Evolutionary conservation across 805 yeast species (phyloP), one percentile per base, ranked within the genome.

Genomic region (Ogataea parapolymorpha): DNA sequence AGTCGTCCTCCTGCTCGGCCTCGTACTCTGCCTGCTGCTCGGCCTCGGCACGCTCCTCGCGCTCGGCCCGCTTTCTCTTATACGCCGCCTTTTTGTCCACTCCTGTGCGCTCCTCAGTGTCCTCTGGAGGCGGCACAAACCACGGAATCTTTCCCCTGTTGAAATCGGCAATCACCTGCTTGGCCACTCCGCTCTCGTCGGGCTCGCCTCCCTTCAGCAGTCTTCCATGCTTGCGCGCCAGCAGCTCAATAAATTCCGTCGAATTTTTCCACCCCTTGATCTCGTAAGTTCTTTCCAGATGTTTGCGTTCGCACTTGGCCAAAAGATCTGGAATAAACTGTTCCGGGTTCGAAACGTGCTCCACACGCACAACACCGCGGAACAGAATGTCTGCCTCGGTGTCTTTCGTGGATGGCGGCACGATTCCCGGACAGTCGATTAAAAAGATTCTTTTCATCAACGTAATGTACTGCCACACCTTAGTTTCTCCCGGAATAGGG

Each of bases 401-500:
- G 62, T 93, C 99, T 56, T 82, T 88, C 22, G 80, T 62, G 13
- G 95, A 85, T 20, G 99, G 99, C 8, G 99, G 99, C 15, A 91
- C 99, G 59, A 91, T 91, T 67, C 99, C 99, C 2, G 99, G 99
- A 72, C 99, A 93, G 68, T 91, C 99, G 57, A 91, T 93, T 56
- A 91, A 71, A 67, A 90, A 91, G 38, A 91, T 91, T 51, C 91
- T 78, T 73, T 91, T 91, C 97, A 93, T 91, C 55, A 91, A 72
- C 4, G 99, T 90, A 56, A 91, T 90, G 70, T 91, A 91, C 71
- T 91, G 99, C 99, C 99, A 91, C 32, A 91, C 97, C 66, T 91
- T 91, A 26, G 99, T 91, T 63, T 91, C 99, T 63, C 99, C 99
- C 23, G 99, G 99, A 56, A 91, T 89, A 35, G 99, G 99, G 2